These are phyloP conservation scores for Teunomyces aglyptinius DNA, from an alignment of 805 yeast genomes.

Conservation along the genomic window DNA sequence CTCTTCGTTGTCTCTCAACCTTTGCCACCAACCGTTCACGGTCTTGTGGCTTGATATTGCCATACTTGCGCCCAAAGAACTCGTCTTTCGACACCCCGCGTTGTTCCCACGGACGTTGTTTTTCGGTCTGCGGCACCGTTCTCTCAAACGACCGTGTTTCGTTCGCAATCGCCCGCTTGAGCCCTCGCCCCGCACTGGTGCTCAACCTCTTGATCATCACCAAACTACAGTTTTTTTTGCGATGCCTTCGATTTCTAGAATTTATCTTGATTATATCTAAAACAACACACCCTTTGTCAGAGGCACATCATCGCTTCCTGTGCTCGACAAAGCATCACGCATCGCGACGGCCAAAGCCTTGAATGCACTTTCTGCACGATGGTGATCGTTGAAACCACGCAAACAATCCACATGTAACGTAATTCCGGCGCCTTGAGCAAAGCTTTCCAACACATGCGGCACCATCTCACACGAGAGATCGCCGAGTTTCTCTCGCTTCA, in stretches of 20 bases:
- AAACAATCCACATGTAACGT: conserved; percentile 94
- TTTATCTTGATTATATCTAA: too few species aligned
- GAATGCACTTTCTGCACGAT: conserved; percentile 93
- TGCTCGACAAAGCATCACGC: conserved; percentile 76
- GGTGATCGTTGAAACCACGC: conserved; percentile 94
- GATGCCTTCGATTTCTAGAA: too few species aligned
- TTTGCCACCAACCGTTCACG: conserved; percentile 26
- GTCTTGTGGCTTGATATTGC: conserved; percentile 24
- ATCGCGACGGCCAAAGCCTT: conserved; percentile 94
- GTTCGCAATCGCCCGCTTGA: conserved; percentile 7
- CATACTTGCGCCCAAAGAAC: conserved; percentile 37
- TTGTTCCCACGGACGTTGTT: conserved; percentile 34
- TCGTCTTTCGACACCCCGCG: conserved; percentile 37
- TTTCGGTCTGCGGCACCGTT: conserved; percentile 20
- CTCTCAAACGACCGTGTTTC: conserved; percentile 21
- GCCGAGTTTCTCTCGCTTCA: conserved; percentile 91
- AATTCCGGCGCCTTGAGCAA: conserved; percentile 87
- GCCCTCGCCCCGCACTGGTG: background rate
- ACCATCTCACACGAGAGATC: conserved; percentile 93
- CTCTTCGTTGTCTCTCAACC: conserved; percentile 30
- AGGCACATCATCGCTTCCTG: conserved; percentile 90
- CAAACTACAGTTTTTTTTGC: too few species aligned
- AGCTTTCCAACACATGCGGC: conserved; percentile 93
- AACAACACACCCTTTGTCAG: conserved; percentile 93
- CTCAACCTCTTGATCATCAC: background rate